A percentile compares a stretch with the other conserved stretches of the same genome.
These are phyloP conservation scores for Penicillium parvum DNA, from an alignment of 495 filamentous ascomycete genomes.

Conservation along the genomic window DNA sequence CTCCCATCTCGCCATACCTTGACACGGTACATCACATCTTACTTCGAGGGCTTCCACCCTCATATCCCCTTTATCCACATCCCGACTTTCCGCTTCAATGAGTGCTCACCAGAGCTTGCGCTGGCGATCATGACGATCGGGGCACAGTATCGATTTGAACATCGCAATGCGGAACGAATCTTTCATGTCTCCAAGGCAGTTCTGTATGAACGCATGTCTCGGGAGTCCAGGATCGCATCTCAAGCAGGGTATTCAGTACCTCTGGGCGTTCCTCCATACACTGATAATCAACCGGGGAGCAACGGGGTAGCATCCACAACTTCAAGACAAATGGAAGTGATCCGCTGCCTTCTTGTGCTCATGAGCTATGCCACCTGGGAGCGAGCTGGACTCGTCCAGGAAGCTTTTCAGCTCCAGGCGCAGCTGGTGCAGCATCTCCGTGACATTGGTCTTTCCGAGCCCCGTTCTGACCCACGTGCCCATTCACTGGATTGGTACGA, in stretches of 20 bases:
- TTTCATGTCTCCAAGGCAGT: slow-evolving; percentile 35
- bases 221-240: slow-evolving; percentile 19
- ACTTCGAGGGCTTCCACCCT: slow-evolving; percentile 36
- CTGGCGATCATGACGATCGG: slow-evolving; percentile 35
- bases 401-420: slow-evolving; percentile 31
- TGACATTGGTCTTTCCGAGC: slow-evolving; percentile 29
- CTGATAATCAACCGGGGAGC: slow-evolving; percentile 6
- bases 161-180: slow-evolving; percentile 32
- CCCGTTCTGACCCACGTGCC: slow-evolving; percentile 17
- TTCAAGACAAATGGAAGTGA: slow-evolving; percentile 31
- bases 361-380: slow-evolving; percentile 43
- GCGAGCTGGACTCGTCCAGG: slow-evolving; percentile 32
- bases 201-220: slow-evolving; percentile 26
- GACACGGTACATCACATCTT: slow-evolving; percentile 36
- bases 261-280: slow-evolving; percentile 12
- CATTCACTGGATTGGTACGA: slow-evolving; percentile 31
- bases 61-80: slow-evolving; percentile 37
- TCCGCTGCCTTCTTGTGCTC: slow-evolving; percentile 31
- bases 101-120: slow-evolving; percentile 29
- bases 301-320: slow-evolving; percentile 10
- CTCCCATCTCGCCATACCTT: slow-evolving; percentile 37
- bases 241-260: slow-evolving; percentile 12
- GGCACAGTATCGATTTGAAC: slow-evolving; percentile 37
- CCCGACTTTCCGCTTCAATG: slow-evolving; percentile 33
- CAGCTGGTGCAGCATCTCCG: slow-evolving; percentile 33